These are phyloP conservation scores for Cyberlindnera bimundalis DNA, from an alignment of 805 yeast genomes.

Conservation along the genomic window DNA sequence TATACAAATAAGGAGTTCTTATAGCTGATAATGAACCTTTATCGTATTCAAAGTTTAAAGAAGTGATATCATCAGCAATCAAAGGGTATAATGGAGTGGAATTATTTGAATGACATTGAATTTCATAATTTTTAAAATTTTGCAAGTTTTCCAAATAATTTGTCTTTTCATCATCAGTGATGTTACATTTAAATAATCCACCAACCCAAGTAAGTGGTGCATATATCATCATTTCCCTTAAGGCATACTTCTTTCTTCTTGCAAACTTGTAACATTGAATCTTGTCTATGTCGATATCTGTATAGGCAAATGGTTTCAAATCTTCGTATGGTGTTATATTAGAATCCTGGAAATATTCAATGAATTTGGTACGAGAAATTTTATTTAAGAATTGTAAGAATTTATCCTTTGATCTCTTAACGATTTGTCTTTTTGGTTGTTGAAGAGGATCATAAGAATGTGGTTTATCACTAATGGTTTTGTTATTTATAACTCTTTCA, in stretches of 20 bases:
- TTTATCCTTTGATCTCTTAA: constrained; percentile 6
- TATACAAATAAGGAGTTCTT: constrained; percentile 55
- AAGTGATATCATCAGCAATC: constrained; percentile 51
- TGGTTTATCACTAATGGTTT: too few relatives aligned
- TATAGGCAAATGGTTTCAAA: constrained; percentile 10
- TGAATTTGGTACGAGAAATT: constrained; percentile 13
- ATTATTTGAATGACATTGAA: constrained; percentile 34
- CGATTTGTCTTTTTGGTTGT: not conserved
- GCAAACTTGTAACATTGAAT: constrained; percentile 53
- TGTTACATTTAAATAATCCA: constrained; percentile 52
- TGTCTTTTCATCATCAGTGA: constrained; percentile 30
- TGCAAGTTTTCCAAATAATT: constrained; percentile 22
- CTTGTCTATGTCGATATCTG: constrained; percentile 17
- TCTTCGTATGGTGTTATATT: constrained; percentile 16
- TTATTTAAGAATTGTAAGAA: constrained; percentile 11
- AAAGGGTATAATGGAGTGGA: constrained; percentile 52
- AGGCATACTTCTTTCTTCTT: constrained; percentile 52
- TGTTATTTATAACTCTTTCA: too few relatives aligned
- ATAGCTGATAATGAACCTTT: constrained; percentile 27
- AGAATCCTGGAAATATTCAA: constrained; percentile 23
- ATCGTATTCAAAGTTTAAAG: constrained; percentile 41
- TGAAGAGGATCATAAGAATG: constrained; percentile 7
- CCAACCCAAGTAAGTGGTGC: constrained; percentile 62
- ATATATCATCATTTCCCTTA: constrained; percentile 41
- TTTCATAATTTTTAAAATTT: constrained; percentile 19